phyloP scores from a whole-genome alignment of 2,329 filamentous ascomycete genomes.

The Harringtonia aguacate region DNA sequence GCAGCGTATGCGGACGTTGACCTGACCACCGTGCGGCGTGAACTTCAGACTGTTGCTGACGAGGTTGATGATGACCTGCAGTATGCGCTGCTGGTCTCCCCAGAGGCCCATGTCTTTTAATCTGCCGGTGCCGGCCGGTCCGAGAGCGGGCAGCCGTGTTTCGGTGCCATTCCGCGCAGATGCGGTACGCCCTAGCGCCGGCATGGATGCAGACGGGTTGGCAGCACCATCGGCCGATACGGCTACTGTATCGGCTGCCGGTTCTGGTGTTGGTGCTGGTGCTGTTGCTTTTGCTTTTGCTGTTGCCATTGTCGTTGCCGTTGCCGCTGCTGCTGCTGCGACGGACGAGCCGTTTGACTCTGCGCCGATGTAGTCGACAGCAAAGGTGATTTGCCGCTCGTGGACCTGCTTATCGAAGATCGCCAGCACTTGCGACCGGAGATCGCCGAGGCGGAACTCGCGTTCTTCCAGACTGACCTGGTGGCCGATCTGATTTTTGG shows the following conservation, averaged over 20 bases:
- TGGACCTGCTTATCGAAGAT: slow-evolving; percentile 87
- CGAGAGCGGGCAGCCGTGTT: slow-evolving; percentile 43
- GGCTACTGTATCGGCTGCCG: no score
- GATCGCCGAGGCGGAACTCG: slow-evolving; percentile 76
- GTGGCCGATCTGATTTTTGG: slow-evolving; percentile 88
- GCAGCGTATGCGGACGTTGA: slow-evolving; percentile 68
- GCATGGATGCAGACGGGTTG: neutral
- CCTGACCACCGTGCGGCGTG: slow-evolving; percentile 64
- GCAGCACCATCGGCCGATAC: neutral
- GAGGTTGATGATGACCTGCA: slow-evolving; percentile 89
- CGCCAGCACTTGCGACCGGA: slow-evolving; percentile 69
- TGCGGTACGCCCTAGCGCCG: neutral
- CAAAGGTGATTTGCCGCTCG: slow-evolving; percentile 65
- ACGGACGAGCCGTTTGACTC: slow-evolving; percentile 13
- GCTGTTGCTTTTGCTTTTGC: neutral
- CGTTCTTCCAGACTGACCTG: slow-evolving; percentile 72
- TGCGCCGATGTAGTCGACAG: slow-evolving; percentile 57
- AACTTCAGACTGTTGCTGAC: slow-evolving; percentile 91
- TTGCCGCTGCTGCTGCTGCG: neutral
- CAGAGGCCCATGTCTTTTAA: slow-evolving; percentile 80
- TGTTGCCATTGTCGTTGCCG: neutral
- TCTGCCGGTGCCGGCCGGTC: slow-evolving; percentile 54
- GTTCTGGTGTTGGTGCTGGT: neutral
- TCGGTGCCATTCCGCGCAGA: slow-evolving; percentile 14
- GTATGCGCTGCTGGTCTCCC: slow-evolving; percentile 84